phyloP scores from a whole-genome alignment of 371 early-diverging fungal genomes.

The Quaeritorhiza haematococci region DNA sequence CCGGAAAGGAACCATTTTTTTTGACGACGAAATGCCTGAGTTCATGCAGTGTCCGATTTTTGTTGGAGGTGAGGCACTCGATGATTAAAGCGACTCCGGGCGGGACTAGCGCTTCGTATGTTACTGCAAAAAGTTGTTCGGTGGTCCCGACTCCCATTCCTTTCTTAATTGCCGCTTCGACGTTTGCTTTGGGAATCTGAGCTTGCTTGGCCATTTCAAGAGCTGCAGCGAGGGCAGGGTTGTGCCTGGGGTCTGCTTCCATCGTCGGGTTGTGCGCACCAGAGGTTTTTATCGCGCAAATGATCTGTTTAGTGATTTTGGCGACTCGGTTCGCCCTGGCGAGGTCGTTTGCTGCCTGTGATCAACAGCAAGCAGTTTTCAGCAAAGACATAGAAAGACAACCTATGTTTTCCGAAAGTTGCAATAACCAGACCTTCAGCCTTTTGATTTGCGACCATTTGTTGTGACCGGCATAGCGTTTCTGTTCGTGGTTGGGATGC shows the following conservation, averaged over 20 bases:
- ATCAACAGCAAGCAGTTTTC: conserved; percentile 10
- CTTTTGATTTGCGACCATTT: conserved; percentile 69
- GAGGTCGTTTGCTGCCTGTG: conserved; percentile 24
- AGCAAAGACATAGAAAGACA: no score
- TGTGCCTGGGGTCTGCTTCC: conserved; percentile 22
- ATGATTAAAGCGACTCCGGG: conserved; percentile 62
- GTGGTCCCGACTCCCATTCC: conserved; percentile 23
- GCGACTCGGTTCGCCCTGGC: conserved; percentile 43
- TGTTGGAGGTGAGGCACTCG: conserved; percentile 60
- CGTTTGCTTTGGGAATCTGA: conserved; percentile 67
- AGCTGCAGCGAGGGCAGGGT: conserved; percentile 44
- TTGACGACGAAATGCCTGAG: conserved; percentile 59
- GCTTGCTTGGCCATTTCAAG: conserved; percentile 56
- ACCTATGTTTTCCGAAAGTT: no score
- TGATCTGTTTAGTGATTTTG: conserved; percentile 57
- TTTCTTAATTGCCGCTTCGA: conserved; percentile 67
- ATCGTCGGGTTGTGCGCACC: no score
- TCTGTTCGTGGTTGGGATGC: no score
- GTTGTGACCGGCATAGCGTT: conserved; percentile 48
- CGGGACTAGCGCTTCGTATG: conserved; percentile 66
- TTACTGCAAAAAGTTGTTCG: conserved; percentile 36
- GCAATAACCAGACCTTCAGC: conserved; percentile 59
- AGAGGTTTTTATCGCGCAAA: conserved; percentile 52
- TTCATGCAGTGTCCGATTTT: conserved; percentile 62
- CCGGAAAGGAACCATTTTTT: conserved; percentile 23